Conservation (phyloP, 192 early-diverging fungal species). For the Mortierella hygrophila region DNA sequence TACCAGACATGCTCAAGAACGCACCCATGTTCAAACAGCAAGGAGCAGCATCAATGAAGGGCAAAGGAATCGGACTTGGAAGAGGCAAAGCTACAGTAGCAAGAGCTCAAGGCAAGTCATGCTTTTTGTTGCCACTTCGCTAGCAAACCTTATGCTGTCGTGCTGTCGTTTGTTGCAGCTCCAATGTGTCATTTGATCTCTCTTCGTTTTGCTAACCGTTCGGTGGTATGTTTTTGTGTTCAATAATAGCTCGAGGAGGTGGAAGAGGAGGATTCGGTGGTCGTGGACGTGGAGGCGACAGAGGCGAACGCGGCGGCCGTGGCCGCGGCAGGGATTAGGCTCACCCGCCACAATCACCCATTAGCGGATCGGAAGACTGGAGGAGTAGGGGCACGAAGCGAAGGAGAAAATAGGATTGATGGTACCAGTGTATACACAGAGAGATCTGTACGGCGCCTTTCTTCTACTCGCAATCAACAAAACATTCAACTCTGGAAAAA, state of each 20-base stretch:
- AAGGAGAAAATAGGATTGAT: neutral
- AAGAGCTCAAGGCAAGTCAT: slow-evolving; percentile 72
- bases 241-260: slow-evolving; percentile 34
- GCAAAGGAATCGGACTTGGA: slow-evolving; percentile 86
- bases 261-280: slow-evolving; percentile 51
- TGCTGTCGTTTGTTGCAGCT: too few species aligned
- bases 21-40: slow-evolving; percentile 98
- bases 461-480: neutral
- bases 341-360: neutral
- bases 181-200: neutral
- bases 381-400: neutral
- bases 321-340: slow-evolving; percentile 50
- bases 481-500: neutral
- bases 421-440: neutral
- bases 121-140: neutral
- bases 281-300: slow-evolving; percentile 41
- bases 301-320: slow-evolving; percentile 39
- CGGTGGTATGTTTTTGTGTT: neutral
- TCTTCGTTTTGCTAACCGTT: neutral
- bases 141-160: too few species aligned
- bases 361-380: neutral
- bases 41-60: slow-evolving; percentile 84
- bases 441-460: neutral
- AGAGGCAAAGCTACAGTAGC: slow-evolving; percentile 88
- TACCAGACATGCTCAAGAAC: slow-evolving; percentile 99